Evolutionary conservation across 768 basidiomycete species (phyloP).

Genomic region (Panellus pusillus): DNA sequence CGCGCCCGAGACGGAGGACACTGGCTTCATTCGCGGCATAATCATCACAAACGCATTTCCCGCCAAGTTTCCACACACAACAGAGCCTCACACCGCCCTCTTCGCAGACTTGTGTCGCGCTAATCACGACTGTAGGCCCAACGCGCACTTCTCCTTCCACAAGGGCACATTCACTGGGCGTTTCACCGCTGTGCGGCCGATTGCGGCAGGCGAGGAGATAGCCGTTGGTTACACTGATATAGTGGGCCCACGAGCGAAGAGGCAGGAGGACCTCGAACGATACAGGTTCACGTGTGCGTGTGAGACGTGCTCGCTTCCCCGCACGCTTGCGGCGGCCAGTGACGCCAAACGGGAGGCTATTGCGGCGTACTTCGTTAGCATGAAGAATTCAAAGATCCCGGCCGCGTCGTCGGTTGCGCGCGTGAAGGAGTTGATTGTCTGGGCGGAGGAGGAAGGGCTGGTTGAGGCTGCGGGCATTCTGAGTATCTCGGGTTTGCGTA

Average conservation of each 20-base stretch:
- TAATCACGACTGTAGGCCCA: conserved; percentile 19
- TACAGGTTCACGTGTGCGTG: conserved; percentile 14
- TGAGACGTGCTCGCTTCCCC: conserved; percentile 2
- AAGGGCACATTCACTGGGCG: conserved; percentile 5
- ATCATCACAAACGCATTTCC: conserved; percentile 17
- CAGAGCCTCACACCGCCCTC: conserved; percentile 2
- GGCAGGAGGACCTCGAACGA: not conserved
- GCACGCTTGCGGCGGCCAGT: not conserved
- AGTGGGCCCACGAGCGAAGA: not conserved
- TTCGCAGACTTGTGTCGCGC: conserved; percentile 15
- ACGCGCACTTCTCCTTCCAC: conserved; percentile 16
- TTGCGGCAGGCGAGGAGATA: conserved; percentile 18
- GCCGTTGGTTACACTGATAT: conserved; percentile 16
- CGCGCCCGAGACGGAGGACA: not conserved
- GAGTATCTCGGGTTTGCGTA: conserved; percentile 8
- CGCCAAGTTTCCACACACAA: not conserved
- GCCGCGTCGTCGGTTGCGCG: not conserved
- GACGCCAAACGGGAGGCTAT: conserved; percentile 9
- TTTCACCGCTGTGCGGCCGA: conserved; percentile 6
- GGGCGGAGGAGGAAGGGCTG: conserved; percentile 17
- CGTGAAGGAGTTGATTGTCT: conserved; percentile 4
- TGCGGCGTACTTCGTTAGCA: conserved; percentile 1
- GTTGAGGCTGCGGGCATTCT: conserved; percentile 12
- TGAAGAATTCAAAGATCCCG: not conserved
- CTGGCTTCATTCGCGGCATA: conserved; percentile 1